A percentile compares a stretch with the other conserved stretches of the same genome.
phyloP scores from a whole-genome alignment of 169 alveolate species.

The Eimeria brunetti region DNA sequence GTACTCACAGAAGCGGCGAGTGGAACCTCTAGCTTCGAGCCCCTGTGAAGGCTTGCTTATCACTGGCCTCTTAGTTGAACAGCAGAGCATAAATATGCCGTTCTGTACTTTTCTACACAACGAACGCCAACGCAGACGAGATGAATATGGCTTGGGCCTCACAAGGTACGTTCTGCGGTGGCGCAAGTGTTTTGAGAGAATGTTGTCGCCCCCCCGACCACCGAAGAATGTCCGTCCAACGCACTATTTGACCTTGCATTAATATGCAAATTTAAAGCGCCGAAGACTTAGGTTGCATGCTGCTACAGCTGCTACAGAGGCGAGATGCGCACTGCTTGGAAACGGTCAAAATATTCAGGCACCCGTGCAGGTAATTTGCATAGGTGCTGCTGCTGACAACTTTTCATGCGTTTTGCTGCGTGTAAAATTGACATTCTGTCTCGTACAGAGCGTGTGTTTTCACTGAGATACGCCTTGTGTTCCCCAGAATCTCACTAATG shows the following conservation, averaged over 20 bases:
- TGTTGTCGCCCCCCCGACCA: neutral
- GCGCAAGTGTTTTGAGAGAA: too few relatives aligned
- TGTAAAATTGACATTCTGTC: neutral
- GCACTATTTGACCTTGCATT: neutral
- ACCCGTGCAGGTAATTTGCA: neutral
- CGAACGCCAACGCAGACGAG: neutral
- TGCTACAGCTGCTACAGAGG: neutral
- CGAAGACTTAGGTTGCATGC: neutral
- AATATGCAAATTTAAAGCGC: neutral
- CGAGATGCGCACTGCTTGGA: neutral
- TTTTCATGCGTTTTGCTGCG: neutral
- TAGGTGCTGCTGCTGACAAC: neutral
- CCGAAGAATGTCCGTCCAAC: slow-evolving; percentile 6
- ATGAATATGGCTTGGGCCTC: neutral
- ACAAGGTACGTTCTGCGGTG: neutral
- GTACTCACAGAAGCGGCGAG: neutral
- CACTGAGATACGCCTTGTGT: neutral
- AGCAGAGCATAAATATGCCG: neutral
- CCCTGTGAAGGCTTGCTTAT: neutral
- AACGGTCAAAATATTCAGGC: neutral
- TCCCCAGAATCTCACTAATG: neutral
- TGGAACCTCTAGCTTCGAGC: neutral
- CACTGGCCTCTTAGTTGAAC: neutral
- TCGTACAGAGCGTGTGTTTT: neutral
- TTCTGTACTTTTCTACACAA: neutral